These are phyloP conservation scores for Salix suchowensis DNA, from an alignment of 345 rosid species.

Conservation along the genomic window DNA sequence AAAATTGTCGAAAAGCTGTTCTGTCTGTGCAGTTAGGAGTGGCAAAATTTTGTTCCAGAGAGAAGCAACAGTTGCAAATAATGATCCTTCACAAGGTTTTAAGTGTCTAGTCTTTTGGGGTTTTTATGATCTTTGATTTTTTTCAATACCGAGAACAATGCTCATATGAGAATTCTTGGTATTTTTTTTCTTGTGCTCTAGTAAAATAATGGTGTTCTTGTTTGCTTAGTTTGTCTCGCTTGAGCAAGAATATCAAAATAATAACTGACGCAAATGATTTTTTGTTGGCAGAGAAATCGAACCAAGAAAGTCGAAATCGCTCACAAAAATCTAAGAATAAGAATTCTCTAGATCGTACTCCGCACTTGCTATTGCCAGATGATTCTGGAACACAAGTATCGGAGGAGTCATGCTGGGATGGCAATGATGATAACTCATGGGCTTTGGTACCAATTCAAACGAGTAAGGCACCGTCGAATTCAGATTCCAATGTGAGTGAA, in stretches of 20 bases:
- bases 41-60: constrained; percentile 68
- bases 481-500: constrained; percentile 9
- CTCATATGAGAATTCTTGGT: background rate
- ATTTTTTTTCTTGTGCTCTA: no score
- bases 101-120: background rate
- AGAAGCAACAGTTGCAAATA: constrained; percentile 45
- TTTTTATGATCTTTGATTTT: background rate
- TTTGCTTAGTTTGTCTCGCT: background rate
- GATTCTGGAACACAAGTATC: constrained; percentile 6
- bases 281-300: constrained; percentile 24
- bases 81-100: constrained; percentile 30
- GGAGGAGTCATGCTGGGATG: constrained; percentile 13
- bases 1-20: constrained; percentile 52
- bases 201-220: no score
- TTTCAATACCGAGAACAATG: background rate
- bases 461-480: constrained; percentile 26
- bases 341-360: constrained; percentile 7
- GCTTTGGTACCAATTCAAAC: constrained; percentile 49
- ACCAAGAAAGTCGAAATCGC: constrained; percentile 6
- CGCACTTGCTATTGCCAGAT: background rate
- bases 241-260: background rate
- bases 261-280: constrained; percentile 5
- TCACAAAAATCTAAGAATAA: constrained; percentile 3
- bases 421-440: constrained; percentile 34
- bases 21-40: constrained; percentile 63